Evolutionary conservation across 2,329 filamentous ascomycete species (phyloP), one percentile per base, ranked within the genome.

Genomic region (Immersiporthe knoxdaviesiana): DNA sequence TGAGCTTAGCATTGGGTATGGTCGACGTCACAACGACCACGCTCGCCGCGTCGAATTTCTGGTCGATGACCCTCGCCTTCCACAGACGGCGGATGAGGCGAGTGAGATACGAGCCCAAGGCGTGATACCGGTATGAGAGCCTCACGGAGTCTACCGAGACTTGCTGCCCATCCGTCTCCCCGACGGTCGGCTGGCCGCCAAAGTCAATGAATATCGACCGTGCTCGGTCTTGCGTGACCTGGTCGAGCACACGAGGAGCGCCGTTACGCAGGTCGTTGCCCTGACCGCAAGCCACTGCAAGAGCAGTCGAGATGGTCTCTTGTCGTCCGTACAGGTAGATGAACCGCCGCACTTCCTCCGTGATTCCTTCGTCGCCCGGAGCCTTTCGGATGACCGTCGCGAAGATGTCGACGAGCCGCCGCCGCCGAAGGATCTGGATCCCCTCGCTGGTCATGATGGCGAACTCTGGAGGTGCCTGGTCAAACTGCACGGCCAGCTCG

Each of bases 401-500:
- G 78, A 99, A 97, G 11, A 97, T 91, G 77, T 99, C 96, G 0
- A 98, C 94, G 6, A 98, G 85, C 67, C 96, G 87, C 75, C 93
- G 87, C 63, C 96, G 86, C 67, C 93, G 90, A 66, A 98, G 88
- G 10, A 97, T 87, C 75, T 97, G 93, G 66, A 99, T 88, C 2
- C 96, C 96, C 18, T 89, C 93, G 74, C 96, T 97, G 41, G 96
- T 98, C 66, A 99, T 85, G 61, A 99, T 89, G 1, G 95, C 96
- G 72, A 98, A 90, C 77, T 99, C 95, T 64, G 91, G 89, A 0
- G 91, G 87, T 0, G 90, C 84, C 70, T 92, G 86, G 75, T 99
- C 96, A 74, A 96, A 99, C 75, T 99, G 97, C n/a, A 97, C 91
- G 1, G 96, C 93, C 68, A 98, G 84, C 80, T 99, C 96, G 74